Base-by-base conservation (phyloP, 495 filamentous ascomycete genomes). In the Hypoxylon fuscum region DNA sequence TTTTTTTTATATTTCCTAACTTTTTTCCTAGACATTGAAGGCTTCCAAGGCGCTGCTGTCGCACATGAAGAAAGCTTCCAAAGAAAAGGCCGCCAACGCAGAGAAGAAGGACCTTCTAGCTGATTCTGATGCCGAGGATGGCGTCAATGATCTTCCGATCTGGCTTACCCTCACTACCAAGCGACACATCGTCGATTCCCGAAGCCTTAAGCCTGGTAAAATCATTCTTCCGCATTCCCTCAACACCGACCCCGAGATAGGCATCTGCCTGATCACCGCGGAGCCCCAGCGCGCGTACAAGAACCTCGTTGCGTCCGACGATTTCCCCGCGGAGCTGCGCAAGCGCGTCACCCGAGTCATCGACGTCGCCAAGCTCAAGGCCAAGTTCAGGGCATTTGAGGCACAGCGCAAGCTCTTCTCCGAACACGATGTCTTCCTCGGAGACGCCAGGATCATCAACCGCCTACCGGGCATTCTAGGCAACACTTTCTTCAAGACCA, bases 151-250 rank as follows among this genome's bases (percentile, higher is more conserved):
- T 57, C 71, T 74, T 1, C 84, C 90, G 2, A 79, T 98, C 51
- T 96, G 90, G 89, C 84, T 98, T 27, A 85, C 87, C 9, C 77
- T 98, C 46, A 90, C 91, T 42, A 96, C 93, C 41, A 98, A 98
- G 77, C 91, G 90, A 75, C 90, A 95, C 71, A 87, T 94, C 53
- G 79, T 85, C 50, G 87, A 92, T 69, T 83, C 84, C 67, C 86
- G 87, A 72, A 84, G 83, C 37, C 81, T 97, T 49, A 96, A 96
- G 79, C 94, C 95, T 20, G 54, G 62, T 59, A 81, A 79, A 58
- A 81, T 83, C 59, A 45, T 76, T 2, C 74, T 89, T 6, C 90
- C 92, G 10, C 85, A 95, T 72, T 79, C 90, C 3, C 82, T 95
- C 29, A 88, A 90, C 76, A 69, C 66, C 53, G 66, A 69, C 31